Evolutionary conservation across 345 rosid genomes (phyloP).

Genomic region (Lepidium aucheri): DNA sequence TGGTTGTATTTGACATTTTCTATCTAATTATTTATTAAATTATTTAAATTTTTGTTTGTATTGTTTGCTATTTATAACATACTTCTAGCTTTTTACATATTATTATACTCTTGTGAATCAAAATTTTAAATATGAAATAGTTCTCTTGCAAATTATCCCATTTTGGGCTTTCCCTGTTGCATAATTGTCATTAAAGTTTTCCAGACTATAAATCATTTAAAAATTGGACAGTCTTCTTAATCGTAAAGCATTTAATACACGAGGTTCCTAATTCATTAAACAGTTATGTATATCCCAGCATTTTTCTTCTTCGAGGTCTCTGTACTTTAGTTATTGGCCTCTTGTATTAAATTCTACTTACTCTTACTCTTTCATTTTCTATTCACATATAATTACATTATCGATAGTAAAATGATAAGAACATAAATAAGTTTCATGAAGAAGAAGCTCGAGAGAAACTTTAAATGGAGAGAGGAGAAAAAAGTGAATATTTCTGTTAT

Average conservation of each 20-base stretch:
- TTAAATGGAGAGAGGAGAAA: too few relatives aligned
- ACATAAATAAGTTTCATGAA: too few relatives aligned
- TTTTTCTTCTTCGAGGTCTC: not conserved
- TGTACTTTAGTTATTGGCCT: conserved; percentile 20
- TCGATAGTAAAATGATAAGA: not conserved
- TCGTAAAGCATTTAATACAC: conserved; percentile 9
- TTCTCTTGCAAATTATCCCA: not conserved
- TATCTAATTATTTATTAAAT: not conserved
- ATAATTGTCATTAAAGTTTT: not conserved
- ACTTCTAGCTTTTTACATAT: not conserved
- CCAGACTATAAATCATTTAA: not conserved
- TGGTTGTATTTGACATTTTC: conserved; percentile 15
- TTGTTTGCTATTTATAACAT: not conserved
- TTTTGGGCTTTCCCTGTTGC: not conserved
- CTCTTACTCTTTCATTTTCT: not conserved
- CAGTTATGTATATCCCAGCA: conserved; percentile 10
- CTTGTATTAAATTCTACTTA: not conserved
- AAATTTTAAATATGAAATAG: not conserved
- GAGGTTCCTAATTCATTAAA: not conserved
- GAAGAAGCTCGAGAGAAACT: too few relatives aligned
- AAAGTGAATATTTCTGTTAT: too few relatives aligned
- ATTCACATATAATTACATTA: not conserved
- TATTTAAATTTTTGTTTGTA: not conserved
- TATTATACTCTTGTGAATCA: not conserved
- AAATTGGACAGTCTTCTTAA: conserved; percentile 8